Evolutionary conservation across 2,329 filamentous ascomycete genomes (phyloP), one percentile per base, ranked within the genome.

Genomic region (Aspergillus calidoustus): DNA sequence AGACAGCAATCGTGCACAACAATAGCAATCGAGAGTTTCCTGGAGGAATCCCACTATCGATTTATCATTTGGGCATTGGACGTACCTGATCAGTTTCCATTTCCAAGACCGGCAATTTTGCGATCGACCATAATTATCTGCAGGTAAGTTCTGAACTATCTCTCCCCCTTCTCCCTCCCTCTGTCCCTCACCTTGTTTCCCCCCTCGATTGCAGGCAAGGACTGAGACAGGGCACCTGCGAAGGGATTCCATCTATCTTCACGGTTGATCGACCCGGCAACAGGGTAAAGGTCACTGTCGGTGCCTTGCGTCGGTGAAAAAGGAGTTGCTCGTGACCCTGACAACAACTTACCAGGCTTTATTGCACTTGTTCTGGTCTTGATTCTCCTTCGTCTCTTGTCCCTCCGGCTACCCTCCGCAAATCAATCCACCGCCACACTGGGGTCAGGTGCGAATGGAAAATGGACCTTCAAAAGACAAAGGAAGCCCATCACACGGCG

Each of bases 381-480:
- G 25, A 52, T 38, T 57, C 47, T 47, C 47, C 28, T 49, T 57
- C 44, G 22, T 49, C 47, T 30, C 49, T 52, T 53, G 30, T 47
- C 22, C 31, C 50, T 44, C 38, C 25, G 31, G 19, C 30, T n/a
- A 38, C 23, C 34, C 46, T 46, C 54, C 52, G 19, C 41, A 57
- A 31, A 46, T 41, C 3, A 44, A 22, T 46, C 19, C 48, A 38
- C 30, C 51, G 38, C 56, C 49, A 34, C 22, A n/a, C 44, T 7
- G 17, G 50, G 28, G 48, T 30, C 54, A 46, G 54, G 60, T 48
- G 61, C 63, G 59, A 58, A 67, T 67, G 66, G 62, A 57, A 64
- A 56, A 79, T 79, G 77, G 75, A 79, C 68, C 72, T 78, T 59
- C 77, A 77, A 64, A 76, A 75, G 55, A 74, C 77, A 31, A 78